Evolutionary conservation across 1,139 yeast species (phyloP).

Genomic region (Pneumocystis carinii): DNA sequence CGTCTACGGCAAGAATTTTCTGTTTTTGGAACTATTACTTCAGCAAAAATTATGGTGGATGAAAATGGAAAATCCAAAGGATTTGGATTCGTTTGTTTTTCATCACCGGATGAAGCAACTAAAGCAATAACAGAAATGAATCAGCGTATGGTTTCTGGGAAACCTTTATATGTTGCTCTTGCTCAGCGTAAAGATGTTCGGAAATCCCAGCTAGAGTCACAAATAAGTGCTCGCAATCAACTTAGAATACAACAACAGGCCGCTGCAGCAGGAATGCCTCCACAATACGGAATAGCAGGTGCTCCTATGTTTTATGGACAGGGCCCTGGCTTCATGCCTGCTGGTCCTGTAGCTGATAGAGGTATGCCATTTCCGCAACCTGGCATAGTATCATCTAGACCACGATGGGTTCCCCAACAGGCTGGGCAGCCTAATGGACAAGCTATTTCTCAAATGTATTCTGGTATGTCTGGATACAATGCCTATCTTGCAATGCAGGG

Average conservation of each 20-base stretch:
- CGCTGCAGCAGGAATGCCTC: conserved; percentile 66
- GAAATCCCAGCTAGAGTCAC: conserved; percentile 94
- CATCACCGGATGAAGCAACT: conserved; percentile 97
- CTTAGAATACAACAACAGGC: conserved; percentile 91
- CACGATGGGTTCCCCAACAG: conserved; percentile 1
- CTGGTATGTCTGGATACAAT: conserved; percentile 5
- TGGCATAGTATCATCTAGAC: conserved; percentile 32
- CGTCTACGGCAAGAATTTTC: conserved; percentile 82
- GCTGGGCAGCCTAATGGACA: conserved; percentile 1
- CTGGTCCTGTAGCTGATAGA: conserved; percentile 39
- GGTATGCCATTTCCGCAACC: conserved; percentile 49
- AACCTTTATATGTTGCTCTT: conserved; percentile 95
- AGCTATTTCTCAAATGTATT: conserved; percentile 3
- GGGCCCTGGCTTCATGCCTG: conserved; percentile 68
- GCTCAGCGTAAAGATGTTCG: conserved; percentile 99
- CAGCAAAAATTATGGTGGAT: conserved; percentile 86
- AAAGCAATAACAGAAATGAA: conserved; percentile 98
- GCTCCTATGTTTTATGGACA: conserved; percentile 39
- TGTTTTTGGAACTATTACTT: conserved; percentile 87
- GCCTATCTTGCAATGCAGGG: conserved; percentile 10
- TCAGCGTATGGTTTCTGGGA: conserved; percentile 88
- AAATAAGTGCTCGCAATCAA: conserved; percentile 95
- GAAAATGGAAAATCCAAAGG: conserved; percentile 94
- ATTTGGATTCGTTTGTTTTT: conserved; percentile 96
- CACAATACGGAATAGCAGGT: conserved; percentile 51